Evolutionary conservation across 352 stramenopile genomes (phyloP).

Genomic region (Phytophthora nicotianae): DNA sequence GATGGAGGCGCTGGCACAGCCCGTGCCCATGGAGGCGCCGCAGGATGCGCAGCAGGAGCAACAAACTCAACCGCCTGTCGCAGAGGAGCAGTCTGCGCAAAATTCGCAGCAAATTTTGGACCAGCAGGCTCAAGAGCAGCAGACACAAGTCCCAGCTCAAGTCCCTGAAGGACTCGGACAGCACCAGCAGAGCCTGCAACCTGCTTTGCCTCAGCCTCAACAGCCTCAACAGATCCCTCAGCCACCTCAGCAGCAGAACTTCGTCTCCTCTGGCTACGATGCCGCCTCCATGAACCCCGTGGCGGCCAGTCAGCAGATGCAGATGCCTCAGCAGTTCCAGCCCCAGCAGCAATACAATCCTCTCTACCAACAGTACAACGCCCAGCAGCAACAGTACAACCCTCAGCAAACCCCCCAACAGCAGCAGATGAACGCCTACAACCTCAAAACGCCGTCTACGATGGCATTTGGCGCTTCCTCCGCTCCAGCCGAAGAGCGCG

Average conservation of each 20-base stretch:
- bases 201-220: neutral
- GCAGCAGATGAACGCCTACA: conserved; percentile 31
- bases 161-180: neutral
- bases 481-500: conserved; percentile 43
- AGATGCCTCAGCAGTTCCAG: conserved; percentile 24
- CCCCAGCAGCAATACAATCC: conserved; percentile 23
- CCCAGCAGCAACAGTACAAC: conserved; percentile 30
- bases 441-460: conserved; percentile 17
- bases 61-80: conserved; percentile 7
- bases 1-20: conserved; percentile 13
- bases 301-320: conserved; percentile 24
- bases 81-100: neutral
- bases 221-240: conserved; percentile 18
- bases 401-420: conserved; percentile 10
- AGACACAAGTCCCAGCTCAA: neutral
- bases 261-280: conserved; percentile 21
- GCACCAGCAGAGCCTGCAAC: conserved; percentile 4
- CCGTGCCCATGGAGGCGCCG: conserved; percentile 15
- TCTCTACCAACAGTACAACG: conserved; percentile 28
- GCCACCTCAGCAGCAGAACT: conserved; percentile 20
- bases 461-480: conserved; percentile 28
- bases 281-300: conserved; percentile 13
- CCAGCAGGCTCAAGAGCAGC: conserved; percentile 9
- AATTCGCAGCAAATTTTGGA: conserved; percentile 1
- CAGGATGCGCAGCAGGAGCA: conserved; percentile 13